Conservation (phyloP, 352 stramenopile genomes). For the Phytophthora capsici region DNA sequence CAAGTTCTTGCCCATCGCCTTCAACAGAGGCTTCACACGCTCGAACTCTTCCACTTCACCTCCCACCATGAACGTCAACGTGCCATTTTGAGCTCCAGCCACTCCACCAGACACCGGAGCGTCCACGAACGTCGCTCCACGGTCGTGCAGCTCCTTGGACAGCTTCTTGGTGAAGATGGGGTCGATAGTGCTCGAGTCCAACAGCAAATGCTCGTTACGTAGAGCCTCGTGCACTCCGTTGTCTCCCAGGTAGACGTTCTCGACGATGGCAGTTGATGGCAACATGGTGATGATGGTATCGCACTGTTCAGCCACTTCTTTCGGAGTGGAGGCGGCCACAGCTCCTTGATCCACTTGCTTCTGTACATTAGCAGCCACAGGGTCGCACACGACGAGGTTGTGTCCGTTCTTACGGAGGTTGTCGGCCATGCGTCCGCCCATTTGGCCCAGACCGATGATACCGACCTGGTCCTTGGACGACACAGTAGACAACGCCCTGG, state of each 20-base stretch:
- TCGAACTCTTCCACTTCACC: conserved; percentile 70
- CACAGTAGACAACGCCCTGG: conserved; percentile 10
- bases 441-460: conserved; percentile 94
- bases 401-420: conserved; percentile 89
- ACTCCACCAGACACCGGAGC: conserved; percentile 97
- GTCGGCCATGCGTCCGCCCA: conserved; percentile 93
- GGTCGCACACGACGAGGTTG: conserved; percentile 84
- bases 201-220: conserved; percentile 83
- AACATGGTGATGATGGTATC: conserved; percentile 96
- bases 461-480: conserved; percentile 64
- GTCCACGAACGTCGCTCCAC: conserved; percentile 89
- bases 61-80: conserved; percentile 98
- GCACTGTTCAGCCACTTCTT: conserved; percentile 80
- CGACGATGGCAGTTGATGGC: conserved; percentile 90
- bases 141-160: conserved; percentile 59
- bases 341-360: conserved; percentile 57
- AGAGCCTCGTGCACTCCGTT: conserved; percentile 76
- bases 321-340: conserved; percentile 53
- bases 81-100: conserved; percentile 94
- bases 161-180: conserved; percentile 92
- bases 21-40: conserved; percentile 80
- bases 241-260: conserved; percentile 78
- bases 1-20: conserved; percentile 95
- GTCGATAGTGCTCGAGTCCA: conserved; percentile 97
- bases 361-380: conserved; percentile 56